These are phyloP conservation scores for Canariomyces notabilis DNA, from an alignment of 2,329 filamentous ascomycete species.

Conservation along the genomic window DNA sequence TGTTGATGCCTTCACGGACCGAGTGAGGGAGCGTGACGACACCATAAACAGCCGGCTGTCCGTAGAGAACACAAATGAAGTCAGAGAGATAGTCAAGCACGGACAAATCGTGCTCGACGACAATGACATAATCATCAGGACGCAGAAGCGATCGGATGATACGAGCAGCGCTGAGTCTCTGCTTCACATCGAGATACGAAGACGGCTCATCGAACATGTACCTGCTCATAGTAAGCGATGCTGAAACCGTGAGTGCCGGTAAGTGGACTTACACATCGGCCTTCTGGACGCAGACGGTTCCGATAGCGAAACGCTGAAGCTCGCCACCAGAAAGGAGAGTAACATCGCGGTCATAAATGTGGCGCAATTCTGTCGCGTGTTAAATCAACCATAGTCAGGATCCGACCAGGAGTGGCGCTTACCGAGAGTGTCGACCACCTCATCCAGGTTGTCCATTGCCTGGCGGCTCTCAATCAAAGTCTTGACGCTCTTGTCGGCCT, in stretches of 20 bases:
- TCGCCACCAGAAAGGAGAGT: constrained; percentile 91
- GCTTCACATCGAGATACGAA: constrained; percentile 98
- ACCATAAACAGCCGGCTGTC: constrained; percentile 91
- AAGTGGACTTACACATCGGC: constrained; percentile 67
- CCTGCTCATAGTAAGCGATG: constrained; percentile 29
- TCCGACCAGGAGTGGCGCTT: constrained; percentile 31
- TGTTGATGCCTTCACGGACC: constrained; percentile 95
- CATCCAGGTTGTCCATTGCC: constrained; percentile 72
- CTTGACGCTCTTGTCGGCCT: constrained; percentile 72
- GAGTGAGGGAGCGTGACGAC: constrained; percentile 94
- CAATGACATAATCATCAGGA: constrained; percentile 91
- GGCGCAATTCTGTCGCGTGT: constrained; percentile 61
- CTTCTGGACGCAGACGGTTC: constrained; percentile 89
- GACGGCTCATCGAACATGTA: constrained; percentile 99
- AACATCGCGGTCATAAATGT: constrained; percentile 90
- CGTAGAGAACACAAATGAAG: constrained; percentile 96
- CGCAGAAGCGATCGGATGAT: constrained; percentile 88
- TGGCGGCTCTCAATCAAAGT: constrained; percentile 70
- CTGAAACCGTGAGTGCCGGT: background rate
- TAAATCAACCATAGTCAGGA: constrained; percentile 6
- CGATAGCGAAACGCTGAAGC: constrained; percentile 95
- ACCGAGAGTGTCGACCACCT: constrained; percentile 73
- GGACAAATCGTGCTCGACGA: constrained; percentile 98
- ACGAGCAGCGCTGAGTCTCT: constrained; percentile 85
- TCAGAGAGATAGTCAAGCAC: constrained; percentile 98